A percentile compares a stretch with the other conserved stretches of the same genome.
These are phyloP conservation scores for Blastocystis sp. DNA, from an alignment of 352 stramenopile species.

Conservation along the genomic window DNA sequence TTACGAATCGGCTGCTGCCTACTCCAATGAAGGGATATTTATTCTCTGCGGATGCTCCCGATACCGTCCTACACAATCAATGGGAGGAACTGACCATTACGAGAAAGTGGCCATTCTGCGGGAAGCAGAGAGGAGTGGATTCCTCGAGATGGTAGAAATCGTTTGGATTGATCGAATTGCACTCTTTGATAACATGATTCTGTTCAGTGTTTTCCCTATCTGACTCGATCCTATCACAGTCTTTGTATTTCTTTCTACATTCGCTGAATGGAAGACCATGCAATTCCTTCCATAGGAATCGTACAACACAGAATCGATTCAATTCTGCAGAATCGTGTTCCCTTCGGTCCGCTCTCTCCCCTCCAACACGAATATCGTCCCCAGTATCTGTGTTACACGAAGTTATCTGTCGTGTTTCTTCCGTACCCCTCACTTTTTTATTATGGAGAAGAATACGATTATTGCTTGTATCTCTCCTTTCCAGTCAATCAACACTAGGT, in stretches of 20 bases:
- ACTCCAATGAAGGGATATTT: conserved; percentile 27
- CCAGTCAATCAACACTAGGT: background rate
- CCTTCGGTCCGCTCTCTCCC: no score
- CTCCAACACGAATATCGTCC: no score
- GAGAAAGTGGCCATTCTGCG: background rate
- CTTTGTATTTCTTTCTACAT: background rate
- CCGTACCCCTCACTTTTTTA: no score
- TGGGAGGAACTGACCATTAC: background rate
- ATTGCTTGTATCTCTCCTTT: conserved; percentile 3
- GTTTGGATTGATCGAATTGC: background rate
- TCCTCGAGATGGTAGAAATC: background rate
- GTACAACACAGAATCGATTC: background rate
- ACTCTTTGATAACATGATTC: background rate
- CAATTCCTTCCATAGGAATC: no score
- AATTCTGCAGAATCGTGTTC: background rate
- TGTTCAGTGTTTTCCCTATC: background rate
- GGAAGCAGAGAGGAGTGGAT: background rate
- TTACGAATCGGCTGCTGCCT: background rate
- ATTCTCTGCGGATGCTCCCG: background rate
- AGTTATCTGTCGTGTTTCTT: no score
- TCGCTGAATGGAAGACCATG: no score
- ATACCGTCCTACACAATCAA: background rate
- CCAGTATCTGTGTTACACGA: no score
- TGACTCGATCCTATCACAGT: background rate
- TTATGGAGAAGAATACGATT: conserved; percentile 50